Evolutionary conservation across 1,139 yeast species (phyloP).

Genomic region (Saccharomyces hybrid): DNA sequence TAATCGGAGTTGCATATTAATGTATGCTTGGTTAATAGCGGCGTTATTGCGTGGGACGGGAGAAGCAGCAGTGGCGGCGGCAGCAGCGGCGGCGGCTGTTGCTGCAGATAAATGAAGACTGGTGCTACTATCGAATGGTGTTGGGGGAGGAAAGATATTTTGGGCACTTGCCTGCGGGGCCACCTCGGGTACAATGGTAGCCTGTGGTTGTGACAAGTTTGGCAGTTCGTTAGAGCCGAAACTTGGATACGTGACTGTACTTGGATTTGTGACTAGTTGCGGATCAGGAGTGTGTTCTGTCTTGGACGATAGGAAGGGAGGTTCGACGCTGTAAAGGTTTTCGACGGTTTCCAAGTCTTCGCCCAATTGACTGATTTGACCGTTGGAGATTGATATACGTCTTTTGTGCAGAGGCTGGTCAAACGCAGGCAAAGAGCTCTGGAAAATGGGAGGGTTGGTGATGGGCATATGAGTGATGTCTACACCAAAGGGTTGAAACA

Average conservation of each 20-base stretch:
- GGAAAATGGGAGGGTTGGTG: conserved; percentile 60
- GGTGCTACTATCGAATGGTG: background rate
- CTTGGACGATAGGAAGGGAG: conserved; percentile 16
- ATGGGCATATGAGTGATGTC: conserved; percentile 44
- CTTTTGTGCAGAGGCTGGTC: conserved; percentile 37
- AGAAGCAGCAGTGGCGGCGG: background rate
- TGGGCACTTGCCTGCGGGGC: background rate
- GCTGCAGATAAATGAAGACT: background rate
- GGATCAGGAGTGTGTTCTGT: background rate
- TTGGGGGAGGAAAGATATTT: background rate
- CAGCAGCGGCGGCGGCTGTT: background rate
- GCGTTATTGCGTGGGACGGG: background rate
- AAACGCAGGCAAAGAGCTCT: conserved; percentile 44
- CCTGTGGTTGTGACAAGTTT: background rate
- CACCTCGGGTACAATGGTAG: background rate
- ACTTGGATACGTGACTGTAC: background rate
- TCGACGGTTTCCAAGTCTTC: conserved; percentile 28
- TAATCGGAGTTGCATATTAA: background rate
- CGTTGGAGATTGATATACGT: conserved; percentile 68
- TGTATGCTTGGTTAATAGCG: background rate
- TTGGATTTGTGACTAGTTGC: background rate
- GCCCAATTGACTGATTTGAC: conserved; percentile 62
- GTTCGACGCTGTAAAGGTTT: conserved; percentile 28
- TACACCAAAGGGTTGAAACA: conserved; percentile 35
- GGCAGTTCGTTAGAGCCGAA: background rate